Conservation (phyloP, 495 filamentous ascomycete species). For the Articulospora tetracladia region DNA sequence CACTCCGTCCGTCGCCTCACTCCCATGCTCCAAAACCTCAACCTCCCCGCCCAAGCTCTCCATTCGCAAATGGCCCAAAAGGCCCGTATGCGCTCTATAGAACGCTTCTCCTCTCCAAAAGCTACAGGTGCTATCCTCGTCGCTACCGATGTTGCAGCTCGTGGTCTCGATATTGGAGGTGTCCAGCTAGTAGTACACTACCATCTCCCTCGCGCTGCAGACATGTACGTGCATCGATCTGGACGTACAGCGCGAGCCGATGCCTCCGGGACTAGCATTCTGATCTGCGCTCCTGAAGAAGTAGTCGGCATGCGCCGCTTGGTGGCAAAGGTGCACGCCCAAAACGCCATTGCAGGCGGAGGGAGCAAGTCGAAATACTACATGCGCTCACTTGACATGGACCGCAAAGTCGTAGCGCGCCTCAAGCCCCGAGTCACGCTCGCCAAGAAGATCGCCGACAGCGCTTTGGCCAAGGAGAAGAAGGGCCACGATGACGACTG, state of each 20-base stretch:
- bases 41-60: constrained; percentile 70
- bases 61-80: constrained; percentile 97
- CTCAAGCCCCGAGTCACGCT: constrained; percentile 71
- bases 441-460: constrained; percentile 81
- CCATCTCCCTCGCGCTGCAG: constrained; percentile 87
- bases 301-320: constrained; percentile 78
- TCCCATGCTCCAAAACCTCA: constrained; percentile 78
- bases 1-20: constrained; percentile 83
- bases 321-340: constrained; percentile 65
- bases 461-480: constrained; percentile 80
- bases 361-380: constrained; percentile 51
- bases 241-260: constrained; percentile 89
- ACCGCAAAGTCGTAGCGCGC: constrained; percentile 71
- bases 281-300: constrained; percentile 91
- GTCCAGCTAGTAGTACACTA: constrained; percentile 91
- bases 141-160: constrained; percentile 94
- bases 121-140: constrained; percentile 69
- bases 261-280: constrained; percentile 69
- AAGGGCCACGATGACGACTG: constrained; percentile 78
- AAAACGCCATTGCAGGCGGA: constrained; percentile 27
- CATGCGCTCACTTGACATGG: constrained; percentile 75
- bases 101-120: constrained; percentile 71
- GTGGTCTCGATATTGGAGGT: constrained; percentile 87
- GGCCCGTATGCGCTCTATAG: constrained; percentile 87
- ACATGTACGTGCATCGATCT: constrained; percentile 92